Evolutionary conservation across 2,329 filamentous ascomycete genomes (phyloP).

Genomic region (Tolypocladium sp.): DNA sequence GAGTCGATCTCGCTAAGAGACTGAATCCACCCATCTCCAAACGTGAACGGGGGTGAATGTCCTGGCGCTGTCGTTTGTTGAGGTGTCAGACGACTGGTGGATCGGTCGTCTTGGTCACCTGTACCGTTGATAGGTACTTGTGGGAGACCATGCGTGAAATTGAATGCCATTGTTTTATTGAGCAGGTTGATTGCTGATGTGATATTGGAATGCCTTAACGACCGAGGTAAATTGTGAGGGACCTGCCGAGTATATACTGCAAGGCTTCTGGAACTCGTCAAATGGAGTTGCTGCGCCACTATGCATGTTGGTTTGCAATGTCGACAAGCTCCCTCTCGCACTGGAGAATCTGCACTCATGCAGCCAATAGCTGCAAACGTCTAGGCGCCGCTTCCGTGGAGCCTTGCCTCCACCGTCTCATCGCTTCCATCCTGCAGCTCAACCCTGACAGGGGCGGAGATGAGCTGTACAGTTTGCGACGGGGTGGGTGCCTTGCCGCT

Average conservation of each 20-base stretch:
- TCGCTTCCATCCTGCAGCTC: background rate
- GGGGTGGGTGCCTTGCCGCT: no score
- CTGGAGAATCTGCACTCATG: background rate
- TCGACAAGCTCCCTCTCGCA: background rate
- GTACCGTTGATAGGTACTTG: background rate
- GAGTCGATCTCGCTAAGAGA: background rate
- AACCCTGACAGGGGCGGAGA: no score
- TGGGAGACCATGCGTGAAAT: background rate
- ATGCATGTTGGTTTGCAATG: background rate
- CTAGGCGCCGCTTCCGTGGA: background rate
- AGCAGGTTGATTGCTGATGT: no score
- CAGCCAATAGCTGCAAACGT: background rate
- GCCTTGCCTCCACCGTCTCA: background rate
- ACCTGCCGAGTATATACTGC: background rate
- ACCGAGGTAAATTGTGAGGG: background rate
- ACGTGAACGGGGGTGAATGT: background rate
- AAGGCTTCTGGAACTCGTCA: background rate
- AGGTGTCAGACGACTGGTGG: background rate
- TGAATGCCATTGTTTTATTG: no score
- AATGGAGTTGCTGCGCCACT: background rate
- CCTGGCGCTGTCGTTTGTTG: background rate
- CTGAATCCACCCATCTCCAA: background rate
- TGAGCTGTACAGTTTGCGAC: no score
- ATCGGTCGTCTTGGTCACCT: background rate
- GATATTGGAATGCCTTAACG: no score